Evolutionary conservation across 1,284 basidiomycete species (phyloP).

Genomic region (Butyriboletus appendiculatus): DNA sequence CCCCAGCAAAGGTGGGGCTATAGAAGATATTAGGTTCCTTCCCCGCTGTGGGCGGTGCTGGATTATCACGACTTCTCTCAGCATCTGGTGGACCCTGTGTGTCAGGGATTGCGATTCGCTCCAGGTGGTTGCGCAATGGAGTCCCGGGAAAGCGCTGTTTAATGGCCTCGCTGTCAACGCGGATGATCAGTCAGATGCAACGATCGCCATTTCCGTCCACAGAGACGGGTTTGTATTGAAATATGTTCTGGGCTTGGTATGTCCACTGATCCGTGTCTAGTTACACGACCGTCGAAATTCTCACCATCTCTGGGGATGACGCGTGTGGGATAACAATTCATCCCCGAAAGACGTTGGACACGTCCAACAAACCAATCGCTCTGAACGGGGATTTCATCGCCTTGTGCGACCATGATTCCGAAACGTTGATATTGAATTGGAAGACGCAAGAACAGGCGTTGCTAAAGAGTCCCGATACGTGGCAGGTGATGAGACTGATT

Average conservation of each 20-base stretch:
- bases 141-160: constrained; percentile 51
- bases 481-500: constrained; percentile 16
- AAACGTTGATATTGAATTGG: constrained; percentile 57
- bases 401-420: constrained; percentile 49
- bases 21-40: constrained; percentile 55
- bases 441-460: constrained; percentile 45
- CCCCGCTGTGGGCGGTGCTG: constrained; percentile 43
- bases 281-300: constrained; percentile 20
- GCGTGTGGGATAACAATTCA: constrained; percentile 11
- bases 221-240: constrained; percentile 40
- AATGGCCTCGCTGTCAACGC: constrained; percentile 50
- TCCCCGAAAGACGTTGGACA: constrained; percentile 24
- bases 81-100: constrained; percentile 56
- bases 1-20: constrained; percentile 39
- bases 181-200: constrained; percentile 43
- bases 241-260: background rate
- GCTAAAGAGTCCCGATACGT: constrained; percentile 41
- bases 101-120: constrained; percentile 48
- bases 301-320: constrained; percentile 22
- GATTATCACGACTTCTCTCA: constrained; percentile 54
- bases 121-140: constrained; percentile 47
- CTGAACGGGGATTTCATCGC: constrained; percentile 52
- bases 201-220: constrained; percentile 49
- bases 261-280: constrained; percentile 14
- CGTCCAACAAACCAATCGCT: constrained; percentile 45